Percentiles rank a stretch among this genome's conserved stretches.
phyloP scores from a whole-genome alignment of 192 early-diverging fungal genomes.

The Paraglomus brasilianum region DNA sequence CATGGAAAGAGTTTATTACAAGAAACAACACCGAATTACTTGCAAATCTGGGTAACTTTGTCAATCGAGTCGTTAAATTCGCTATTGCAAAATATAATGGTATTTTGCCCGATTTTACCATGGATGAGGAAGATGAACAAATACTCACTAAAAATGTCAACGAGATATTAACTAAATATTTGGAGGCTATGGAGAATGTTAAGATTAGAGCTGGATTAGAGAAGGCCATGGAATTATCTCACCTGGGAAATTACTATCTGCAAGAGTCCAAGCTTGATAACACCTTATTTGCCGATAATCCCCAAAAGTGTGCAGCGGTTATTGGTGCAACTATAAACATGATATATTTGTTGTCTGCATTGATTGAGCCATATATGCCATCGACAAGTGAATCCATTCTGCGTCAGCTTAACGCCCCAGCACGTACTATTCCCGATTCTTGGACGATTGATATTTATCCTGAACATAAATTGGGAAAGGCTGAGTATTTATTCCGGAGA shows the following conservation, averaged over 20 bases:
- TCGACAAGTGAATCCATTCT: constrained; percentile 74
- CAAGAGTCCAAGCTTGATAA: constrained; percentile 94
- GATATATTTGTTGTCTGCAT: constrained; percentile 81
- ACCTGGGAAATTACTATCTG: constrained; percentile 91
- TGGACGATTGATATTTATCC: constrained; percentile 75
- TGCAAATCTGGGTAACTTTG: constrained; percentile 96
- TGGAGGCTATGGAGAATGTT: constrained; percentile 75
- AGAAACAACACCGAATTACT: constrained; percentile 96
- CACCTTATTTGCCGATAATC: constrained; percentile 74
- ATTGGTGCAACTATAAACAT: constrained; percentile 81
- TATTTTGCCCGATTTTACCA: constrained; percentile 62
- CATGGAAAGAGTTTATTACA: constrained; percentile 89
- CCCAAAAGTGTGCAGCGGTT: constrained; percentile 83
- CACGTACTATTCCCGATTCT: constrained; percentile 71
- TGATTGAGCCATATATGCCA: constrained; percentile 94
- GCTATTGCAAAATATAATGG: constrained; percentile 86
- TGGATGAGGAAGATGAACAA: constrained; percentile 60
- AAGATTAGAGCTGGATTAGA: constrained; percentile 82
- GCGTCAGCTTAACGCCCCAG: constrained; percentile 81
- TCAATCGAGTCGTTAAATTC: constrained; percentile 96
- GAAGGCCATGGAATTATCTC: constrained; percentile 91
- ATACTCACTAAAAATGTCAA: constrained; percentile 83
- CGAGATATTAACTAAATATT: constrained; percentile 69
- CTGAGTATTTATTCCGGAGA: constrained; percentile 88
- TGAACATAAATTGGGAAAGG: constrained; percentile 80